Percentiles rank a stretch among this genome's conserved stretches.
phyloP scores from a whole-genome alignment of 345 rosid species.

The Arabidopsis arenosa region DNA sequence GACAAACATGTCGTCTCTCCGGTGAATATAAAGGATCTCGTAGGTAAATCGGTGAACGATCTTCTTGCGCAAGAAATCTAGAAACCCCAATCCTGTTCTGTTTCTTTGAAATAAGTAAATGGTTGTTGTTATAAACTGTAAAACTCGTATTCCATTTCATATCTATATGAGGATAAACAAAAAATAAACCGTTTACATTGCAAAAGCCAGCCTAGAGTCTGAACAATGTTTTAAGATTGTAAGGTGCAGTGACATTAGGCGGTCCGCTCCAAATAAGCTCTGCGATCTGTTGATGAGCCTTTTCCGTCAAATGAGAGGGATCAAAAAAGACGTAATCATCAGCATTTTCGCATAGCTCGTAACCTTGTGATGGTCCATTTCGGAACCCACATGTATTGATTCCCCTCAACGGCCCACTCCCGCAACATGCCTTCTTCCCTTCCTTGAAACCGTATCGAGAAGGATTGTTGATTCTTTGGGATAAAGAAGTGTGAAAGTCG shows the following conservation, averaged over 20 bases:
- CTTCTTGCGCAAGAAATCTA: conserved; percentile 36
- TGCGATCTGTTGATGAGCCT: conserved; percentile 48
- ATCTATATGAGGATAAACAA: not conserved
- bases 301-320: conserved; percentile 45
- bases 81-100: not conserved
- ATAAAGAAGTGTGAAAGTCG: conserved; percentile 51
- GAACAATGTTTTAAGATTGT: conserved; percentile 48
- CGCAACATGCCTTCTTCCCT: conserved; percentile 74
- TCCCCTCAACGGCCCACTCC: conserved; percentile 65
- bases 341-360: conserved; percentile 39
- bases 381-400: conserved; percentile 61
- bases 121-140: conserved; percentile 14
- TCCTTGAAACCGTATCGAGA: conserved; percentile 59
- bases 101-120: conserved; percentile 28
- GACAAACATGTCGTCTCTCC: conserved; percentile 42
- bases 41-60: conserved; percentile 7
- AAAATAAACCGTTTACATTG: conserved; percentile 4
- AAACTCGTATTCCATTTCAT: conserved; percentile 1
- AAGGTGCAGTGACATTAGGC: conserved; percentile 43
- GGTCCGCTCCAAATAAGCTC: conserved; percentile 53
- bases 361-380: conserved; percentile 29
- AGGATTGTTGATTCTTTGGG: conserved; percentile 57
- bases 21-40: conserved; percentile 38
- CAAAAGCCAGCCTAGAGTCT: not conserved
- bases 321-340: conserved; percentile 54